phyloP scores from a whole-genome alignment of 1,284 basidiomycete species.

The Marasmius sp. region DNA sequence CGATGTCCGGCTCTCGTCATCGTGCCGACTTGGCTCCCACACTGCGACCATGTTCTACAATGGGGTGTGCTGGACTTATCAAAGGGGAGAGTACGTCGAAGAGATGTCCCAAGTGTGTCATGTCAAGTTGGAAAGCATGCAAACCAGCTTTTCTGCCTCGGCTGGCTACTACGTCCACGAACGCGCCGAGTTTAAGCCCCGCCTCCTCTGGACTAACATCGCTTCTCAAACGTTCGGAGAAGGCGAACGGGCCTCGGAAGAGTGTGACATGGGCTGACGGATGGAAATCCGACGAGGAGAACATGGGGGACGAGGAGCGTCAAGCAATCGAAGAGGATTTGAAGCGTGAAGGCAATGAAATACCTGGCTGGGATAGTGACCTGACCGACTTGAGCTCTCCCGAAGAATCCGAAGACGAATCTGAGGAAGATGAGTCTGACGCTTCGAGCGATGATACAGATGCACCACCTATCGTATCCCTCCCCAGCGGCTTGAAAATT shows the following conservation, averaged over 20 bases:
- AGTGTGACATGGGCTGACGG: slow-evolving; percentile 14
- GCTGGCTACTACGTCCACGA: background rate
- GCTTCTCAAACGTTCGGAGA: background rate
- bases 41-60: background rate
- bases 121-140: slow-evolving; percentile 3
- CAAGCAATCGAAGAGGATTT: background rate
- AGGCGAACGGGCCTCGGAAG: background rate
- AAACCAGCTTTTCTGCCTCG: background rate
- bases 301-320: background rate
- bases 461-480: background rate
- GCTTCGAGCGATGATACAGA: background rate
- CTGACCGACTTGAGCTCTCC: background rate
- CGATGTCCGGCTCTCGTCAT: too few species aligned
- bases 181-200: background rate
- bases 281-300: background rate
- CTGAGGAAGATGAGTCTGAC: background rate
- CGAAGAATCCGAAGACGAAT: background rate
- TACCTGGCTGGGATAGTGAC: slow-evolving; percentile 12
- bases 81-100: background rate
- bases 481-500: background rate
- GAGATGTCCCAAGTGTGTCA: slow-evolving; percentile 7
- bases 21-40: background rate
- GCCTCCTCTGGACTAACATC: background rate
- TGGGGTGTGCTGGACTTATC: slow-evolving; percentile 6
- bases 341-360: background rate